These are phyloP conservation scores for Nannizziopsis barbatae DNA, from an alignment of 2,329 filamentous ascomycete genomes.

Conservation along the genomic window DNA sequence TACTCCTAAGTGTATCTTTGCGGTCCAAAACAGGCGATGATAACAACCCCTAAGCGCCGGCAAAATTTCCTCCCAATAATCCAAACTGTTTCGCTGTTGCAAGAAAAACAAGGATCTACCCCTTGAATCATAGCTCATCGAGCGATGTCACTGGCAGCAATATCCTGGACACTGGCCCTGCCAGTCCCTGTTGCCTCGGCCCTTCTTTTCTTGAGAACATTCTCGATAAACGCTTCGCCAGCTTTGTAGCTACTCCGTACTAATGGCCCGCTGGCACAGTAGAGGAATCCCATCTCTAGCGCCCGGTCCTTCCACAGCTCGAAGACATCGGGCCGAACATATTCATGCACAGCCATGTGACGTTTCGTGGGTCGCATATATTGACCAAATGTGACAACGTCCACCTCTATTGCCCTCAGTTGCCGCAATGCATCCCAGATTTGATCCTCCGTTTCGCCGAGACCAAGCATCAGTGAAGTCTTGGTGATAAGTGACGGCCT, in stretches of 20 bases:
- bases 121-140: constrained; percentile 17
- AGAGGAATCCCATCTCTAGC: constrained; percentile 90
- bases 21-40: not conserved
- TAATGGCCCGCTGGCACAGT: constrained; percentile 85
- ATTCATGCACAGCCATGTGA: constrained; percentile 93
- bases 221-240: constrained; percentile 97
- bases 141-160: constrained; percentile 21
- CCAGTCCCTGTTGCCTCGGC: constrained; percentile 20
- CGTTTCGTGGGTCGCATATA: constrained; percentile 99
- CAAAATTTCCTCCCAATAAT: not conserved
- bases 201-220: constrained; percentile 74
- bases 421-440: constrained; percentile 68
- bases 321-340: constrained; percentile 82
- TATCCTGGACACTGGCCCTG: constrained; percentile 21
- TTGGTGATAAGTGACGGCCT: constrained; percentile 82
- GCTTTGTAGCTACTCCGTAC: constrained; percentile 96
- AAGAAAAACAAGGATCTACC: too few relatives aligned
- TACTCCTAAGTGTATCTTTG: too few relatives aligned
- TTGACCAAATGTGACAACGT: constrained; percentile 98
- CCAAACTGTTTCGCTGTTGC: not conserved
- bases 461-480: constrained; percentile 91
- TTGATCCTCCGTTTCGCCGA: constrained; percentile 85
- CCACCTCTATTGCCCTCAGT: constrained; percentile 67
- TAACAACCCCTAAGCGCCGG: constrained; percentile 4
- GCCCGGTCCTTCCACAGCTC: constrained; percentile 84